Evolutionary conservation across 2,329 filamentous ascomycete species (phyloP).

Genomic region (Dichotomopilus funicola): DNA sequence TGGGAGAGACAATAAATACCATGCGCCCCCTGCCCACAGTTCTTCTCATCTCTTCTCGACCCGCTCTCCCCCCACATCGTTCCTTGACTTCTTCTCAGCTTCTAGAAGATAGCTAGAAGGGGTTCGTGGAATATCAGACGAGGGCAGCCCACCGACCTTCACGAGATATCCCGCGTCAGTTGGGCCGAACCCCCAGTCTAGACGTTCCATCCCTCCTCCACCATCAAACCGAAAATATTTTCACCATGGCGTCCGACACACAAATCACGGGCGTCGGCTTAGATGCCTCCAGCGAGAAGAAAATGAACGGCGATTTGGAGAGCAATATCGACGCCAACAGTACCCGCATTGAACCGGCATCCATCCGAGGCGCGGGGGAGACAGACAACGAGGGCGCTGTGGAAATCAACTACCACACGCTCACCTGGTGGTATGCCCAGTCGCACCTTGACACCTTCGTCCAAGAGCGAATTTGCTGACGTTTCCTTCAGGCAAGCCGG

Average conservation of each 20-base stretch:
- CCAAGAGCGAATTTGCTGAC: not conserved
- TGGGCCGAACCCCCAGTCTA: no score
- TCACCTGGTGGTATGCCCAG: slow-evolving; percentile 16
- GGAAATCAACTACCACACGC: slow-evolving; percentile 15
- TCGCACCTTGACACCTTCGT: not conserved
- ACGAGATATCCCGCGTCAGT: no score
- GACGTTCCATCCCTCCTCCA: no score
- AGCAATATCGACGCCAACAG: not conserved
- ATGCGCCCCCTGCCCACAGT: no score
- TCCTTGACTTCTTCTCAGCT: no score
- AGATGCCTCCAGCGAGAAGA: slow-evolving; percentile 5
- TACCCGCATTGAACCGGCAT: not conserved
- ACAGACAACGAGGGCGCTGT: slow-evolving; percentile 3
- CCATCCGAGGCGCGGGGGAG: not conserved
- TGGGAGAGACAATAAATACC: no score
- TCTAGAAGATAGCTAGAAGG: no score
- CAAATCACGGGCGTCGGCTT: not conserved
- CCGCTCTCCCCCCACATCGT: no score
- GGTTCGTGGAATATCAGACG: no score
- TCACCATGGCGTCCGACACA: slow-evolving; percentile 7
- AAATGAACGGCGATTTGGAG: not conserved
- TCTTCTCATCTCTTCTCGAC: no score
- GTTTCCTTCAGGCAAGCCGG: slow-evolving; percentile 35
- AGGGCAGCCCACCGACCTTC: no score
- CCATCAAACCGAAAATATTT: no score